A percentile compares a stretch with the other conserved stretches of the same genome.
phyloP scores from a whole-genome alignment of 2,329 filamentous ascomycete species.

The Fusarium sp. region DNA sequence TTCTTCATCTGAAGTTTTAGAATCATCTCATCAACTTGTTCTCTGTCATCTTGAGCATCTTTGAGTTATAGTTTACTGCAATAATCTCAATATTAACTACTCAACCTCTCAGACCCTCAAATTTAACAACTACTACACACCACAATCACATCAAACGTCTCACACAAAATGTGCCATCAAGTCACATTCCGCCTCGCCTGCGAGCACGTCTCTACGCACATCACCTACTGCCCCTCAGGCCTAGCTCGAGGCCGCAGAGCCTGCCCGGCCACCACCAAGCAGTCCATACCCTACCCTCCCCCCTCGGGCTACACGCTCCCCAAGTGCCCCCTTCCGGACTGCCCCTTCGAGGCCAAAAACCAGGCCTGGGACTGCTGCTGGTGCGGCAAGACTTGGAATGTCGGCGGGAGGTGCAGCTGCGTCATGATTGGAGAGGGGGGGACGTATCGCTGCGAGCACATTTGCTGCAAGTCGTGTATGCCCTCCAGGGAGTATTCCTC shows the following conservation, averaged over 20 bases:
- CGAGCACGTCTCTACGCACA: conserved; percentile 62
- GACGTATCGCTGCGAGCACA: conserved; percentile 64
- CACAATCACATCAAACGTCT: neutral
- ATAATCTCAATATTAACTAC: neutral
- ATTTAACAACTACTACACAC: neutral
- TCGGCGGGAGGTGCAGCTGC: conserved; percentile 62
- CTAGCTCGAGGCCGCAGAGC: conserved; percentile 51
- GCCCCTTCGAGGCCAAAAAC: conserved; percentile 63
- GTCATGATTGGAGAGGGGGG: conserved; percentile 65
- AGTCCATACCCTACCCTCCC: conserved; percentile 61
- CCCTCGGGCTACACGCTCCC: conserved; percentile 57
- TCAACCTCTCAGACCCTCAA: neutral
- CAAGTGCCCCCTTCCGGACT: conserved; percentile 60
- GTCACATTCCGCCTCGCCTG: conserved; percentile 64
- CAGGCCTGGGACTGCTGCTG: conserved; percentile 68
- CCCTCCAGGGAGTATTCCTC: conserved; percentile 52
- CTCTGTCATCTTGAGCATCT: neutral
- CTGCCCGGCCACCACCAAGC: conserved; percentile 58
- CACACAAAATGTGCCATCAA: conserved; percentile 60
- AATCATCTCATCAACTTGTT: neutral
- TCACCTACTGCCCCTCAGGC: conserved; percentile 60
- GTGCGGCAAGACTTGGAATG: conserved; percentile 67
- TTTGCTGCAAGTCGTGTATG: conserved; percentile 65
- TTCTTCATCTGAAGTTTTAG: neutral
- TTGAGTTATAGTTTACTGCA: neutral